Evolutionary conservation across 73 alveolate genomes (phyloP).

Genomic region (Symbiodinium pilosum): DNA sequence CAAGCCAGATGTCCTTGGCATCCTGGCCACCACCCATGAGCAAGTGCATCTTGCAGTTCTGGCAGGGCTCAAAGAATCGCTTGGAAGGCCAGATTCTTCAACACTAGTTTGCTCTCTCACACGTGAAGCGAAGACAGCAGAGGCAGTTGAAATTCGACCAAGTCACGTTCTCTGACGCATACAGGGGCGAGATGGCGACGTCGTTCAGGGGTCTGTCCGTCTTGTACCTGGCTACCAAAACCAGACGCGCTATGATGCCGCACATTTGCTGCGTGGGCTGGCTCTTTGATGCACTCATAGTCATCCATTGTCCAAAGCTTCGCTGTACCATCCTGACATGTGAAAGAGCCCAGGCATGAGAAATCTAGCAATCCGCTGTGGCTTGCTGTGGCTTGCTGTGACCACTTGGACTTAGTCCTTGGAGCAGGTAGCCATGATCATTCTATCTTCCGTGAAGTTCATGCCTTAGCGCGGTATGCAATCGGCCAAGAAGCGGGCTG

Average conservation of each 20-base stretch:
- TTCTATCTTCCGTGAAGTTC: slow-evolving; percentile 89
- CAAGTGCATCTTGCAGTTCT: slow-evolving; percentile 96
- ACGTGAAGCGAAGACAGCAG: too few relatives aligned
- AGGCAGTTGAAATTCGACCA: too few relatives aligned
- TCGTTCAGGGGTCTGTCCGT: slow-evolving; percentile 93
- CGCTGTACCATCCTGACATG: slow-evolving; percentile 61
- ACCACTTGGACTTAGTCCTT: too few relatives aligned
- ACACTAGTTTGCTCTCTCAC: too few relatives aligned
- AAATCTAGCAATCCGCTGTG: too few relatives aligned
- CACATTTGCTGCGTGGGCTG: not conserved
- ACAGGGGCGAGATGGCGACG: slow-evolving; percentile 96
- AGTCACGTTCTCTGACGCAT: slow-evolving; percentile 88
- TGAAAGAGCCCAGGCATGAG: too few relatives aligned
- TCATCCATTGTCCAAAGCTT: slow-evolving; percentile 93
- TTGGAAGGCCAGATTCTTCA: too few relatives aligned
- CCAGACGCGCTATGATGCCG: not conserved
- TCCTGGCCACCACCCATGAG: slow-evolving; percentile 98
- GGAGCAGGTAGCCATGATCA: slow-evolving; percentile 93
- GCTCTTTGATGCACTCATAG: slow-evolving; percentile 87
- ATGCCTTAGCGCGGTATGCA: slow-evolving; percentile 49
- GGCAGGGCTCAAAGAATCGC: not conserved
- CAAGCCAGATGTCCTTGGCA: slow-evolving; percentile 98
- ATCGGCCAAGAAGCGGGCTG: too few relatives aligned
- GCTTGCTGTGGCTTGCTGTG: too few relatives aligned
- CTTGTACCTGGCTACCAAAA: slow-evolving; percentile 19